Percentiles rank a stretch among this genome's conserved stretches.
phyloP scores from a whole-genome alignment of 768 basidiomycete genomes.

The Artomyces pyxidatus region DNA sequence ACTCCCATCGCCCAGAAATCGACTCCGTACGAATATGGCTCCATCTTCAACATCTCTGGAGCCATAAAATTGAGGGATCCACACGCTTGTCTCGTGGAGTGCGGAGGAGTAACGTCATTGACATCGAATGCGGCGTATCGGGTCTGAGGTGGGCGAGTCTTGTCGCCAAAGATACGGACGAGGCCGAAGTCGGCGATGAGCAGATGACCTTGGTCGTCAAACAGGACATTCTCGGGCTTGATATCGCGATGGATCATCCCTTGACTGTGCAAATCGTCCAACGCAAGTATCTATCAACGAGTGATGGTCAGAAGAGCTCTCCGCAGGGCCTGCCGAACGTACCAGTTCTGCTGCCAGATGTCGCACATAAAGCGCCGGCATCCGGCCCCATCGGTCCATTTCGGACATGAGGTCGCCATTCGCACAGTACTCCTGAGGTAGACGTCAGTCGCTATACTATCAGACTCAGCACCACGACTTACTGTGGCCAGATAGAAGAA shows the following conservation, averaged over 20 bases:
- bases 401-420: neutral
- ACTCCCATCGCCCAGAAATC: slow-evolving; percentile 42
- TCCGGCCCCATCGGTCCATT: neutral
- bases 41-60: slow-evolving; percentile 35
- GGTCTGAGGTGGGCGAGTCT: slow-evolving; percentile 4
- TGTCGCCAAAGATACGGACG: slow-evolving; percentile 18
- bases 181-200: slow-evolving; percentile 21
- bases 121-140: neutral
- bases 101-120: neutral
- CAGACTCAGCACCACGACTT: neutral
- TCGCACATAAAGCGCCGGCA: neutral
- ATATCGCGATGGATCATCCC: slow-evolving; percentile 23
- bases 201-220: slow-evolving; percentile 17
- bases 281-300: slow-evolving; percentile 12
- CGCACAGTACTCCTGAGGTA: neutral
- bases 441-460: neutral
- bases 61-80: slow-evolving; percentile 41
- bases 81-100: slow-evolving; percentile 12
- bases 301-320: neutral
- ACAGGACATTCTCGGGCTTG: slow-evolving; percentile 23
- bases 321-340: too few relatives aligned
- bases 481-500: neutral
- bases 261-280: slow-evolving; percentile 16
- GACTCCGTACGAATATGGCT: slow-evolving; percentile 35
- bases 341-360: neutral